Evolutionary conservation across 140 eudicot species (phyloP), one percentile per base, ranked within the genome.

Genomic region (Bidens hawaiensis): DNA sequence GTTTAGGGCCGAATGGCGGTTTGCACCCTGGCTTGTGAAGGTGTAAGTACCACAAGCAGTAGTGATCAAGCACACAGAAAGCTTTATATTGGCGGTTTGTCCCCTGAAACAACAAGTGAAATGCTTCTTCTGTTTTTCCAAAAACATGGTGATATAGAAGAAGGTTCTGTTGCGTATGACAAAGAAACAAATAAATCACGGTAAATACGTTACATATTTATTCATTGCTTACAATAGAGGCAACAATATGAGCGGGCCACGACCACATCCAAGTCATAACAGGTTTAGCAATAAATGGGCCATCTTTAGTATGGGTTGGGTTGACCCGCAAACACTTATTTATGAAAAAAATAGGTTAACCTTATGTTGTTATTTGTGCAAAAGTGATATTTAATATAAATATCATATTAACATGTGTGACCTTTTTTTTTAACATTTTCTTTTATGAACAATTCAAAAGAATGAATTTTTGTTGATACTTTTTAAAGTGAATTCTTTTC

Each of bases 31-130:
- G 94, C 89, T 16, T 82, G 75, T 79, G 94, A 85, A 73, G 89
- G 94, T 30, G 59, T 79, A 64, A 74, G 60, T 51, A 79, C 73
- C 30, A 65, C 46, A 24, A 65, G 27, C 36, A 69, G 75, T 47
- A 72, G 69, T 46, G 94, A 85, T 77, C 86, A 70, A 74, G 84
- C 86, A 68, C 95, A 85, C 62, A 74, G 89, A 73, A 85, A 85
- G 80, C 83, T 85, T 19, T 82, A 76, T 57, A 63, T 85, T 28
- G 94, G 89, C 5, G 84, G 94, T 22, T 68, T 85, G 71, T 76
- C 94, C 7, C 94, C 89, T 27, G 89, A 85, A 25, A 79, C 63
- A 59, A 78, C 94, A 7, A 85, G 82, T 74, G 94, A 82, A 54
- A 76, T 75, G 77, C 43, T 85, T 56, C 84, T 85, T 25, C 4